These are phyloP conservation scores for Melaleuca quinquenervia DNA, from an alignment of 345 rosid species.

Conservation along the genomic window DNA sequence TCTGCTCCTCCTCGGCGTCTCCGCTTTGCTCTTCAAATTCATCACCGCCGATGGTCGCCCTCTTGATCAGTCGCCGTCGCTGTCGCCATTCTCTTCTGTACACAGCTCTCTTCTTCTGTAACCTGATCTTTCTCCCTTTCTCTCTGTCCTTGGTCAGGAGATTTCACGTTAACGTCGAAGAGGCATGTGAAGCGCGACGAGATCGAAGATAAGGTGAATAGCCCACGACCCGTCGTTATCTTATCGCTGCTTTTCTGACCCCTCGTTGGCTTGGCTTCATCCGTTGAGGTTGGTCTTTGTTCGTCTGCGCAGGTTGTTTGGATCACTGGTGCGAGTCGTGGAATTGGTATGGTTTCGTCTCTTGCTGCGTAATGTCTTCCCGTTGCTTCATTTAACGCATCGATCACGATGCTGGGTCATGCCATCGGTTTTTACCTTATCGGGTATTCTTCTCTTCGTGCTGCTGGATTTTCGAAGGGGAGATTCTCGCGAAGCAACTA, in stretches of 20 bases:
- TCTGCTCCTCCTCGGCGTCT: not conserved
- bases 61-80: not conserved
- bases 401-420: not conserved
- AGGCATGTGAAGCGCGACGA: conserved; percentile 61
- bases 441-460: not conserved
- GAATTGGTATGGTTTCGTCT: conserved; percentile 49
- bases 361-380: not conserved
- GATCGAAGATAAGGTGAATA: conserved; percentile 64
- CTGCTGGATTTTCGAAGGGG: conserved; percentile 33
- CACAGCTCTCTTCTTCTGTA: not conserved
- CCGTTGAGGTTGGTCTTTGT: not conserved
- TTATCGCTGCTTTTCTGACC: not conserved
- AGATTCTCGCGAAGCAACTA: conserved; percentile 75
- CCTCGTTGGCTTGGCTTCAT: not conserved
- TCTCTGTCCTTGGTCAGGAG: conserved; percentile 30
- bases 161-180: conserved; percentile 61
- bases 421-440: not conserved
- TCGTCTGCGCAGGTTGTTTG: conserved; percentile 52
- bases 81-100: not conserved
- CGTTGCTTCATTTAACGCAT: not conserved
- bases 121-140: not conserved
- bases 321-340: conserved; percentile 98
- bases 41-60: conserved; percentile 49
- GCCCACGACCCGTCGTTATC: not conserved
- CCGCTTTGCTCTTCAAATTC: conserved; percentile 33